Conservation (phyloP, 1,284 basidiomycete genomes). For the Heliocybe sulcata region DNA sequence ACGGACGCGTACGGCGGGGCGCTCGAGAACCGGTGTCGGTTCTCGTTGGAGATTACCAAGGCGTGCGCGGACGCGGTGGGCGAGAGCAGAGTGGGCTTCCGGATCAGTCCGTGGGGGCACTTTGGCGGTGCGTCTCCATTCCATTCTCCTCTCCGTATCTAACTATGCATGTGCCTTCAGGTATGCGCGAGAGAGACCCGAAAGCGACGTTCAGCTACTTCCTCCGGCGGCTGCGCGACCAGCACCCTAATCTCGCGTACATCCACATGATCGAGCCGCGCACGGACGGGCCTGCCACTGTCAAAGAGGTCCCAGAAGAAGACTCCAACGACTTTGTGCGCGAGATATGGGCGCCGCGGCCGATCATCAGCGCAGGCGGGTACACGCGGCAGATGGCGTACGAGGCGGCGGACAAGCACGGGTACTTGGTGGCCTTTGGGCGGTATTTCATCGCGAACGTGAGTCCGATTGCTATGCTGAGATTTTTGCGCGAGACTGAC, state of each 20-base stretch:
- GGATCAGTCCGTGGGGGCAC: constrained; percentile 44
- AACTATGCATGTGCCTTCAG: constrained; percentile 9
- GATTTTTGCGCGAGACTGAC: not conserved
- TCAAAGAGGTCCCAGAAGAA: constrained; percentile 2
- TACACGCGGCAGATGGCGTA: constrained; percentile 9
- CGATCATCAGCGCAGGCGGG: constrained; percentile 26
- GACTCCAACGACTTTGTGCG: constrained; percentile 12
- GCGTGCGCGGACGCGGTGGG: constrained; percentile 30
- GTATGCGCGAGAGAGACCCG: constrained; percentile 29
- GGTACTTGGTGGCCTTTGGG: constrained; percentile 32
- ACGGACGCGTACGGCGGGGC: constrained; percentile 51
- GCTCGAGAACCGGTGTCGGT: constrained; percentile 41
- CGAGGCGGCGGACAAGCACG: constrained; percentile 13
- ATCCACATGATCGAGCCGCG: constrained; percentile 49
- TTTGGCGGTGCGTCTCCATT: constrained; percentile 21
- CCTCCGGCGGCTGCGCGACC: constrained; percentile 19
- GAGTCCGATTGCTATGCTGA: constrained; percentile 13
- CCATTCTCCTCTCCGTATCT: not conserved
- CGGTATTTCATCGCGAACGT: constrained; percentile 31
- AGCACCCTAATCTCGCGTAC: constrained; percentile 46
- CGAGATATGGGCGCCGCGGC: constrained; percentile 11
- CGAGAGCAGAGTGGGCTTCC: constrained; percentile 34
- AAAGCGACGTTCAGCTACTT: constrained; percentile 32
- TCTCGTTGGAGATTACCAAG: constrained; percentile 38
- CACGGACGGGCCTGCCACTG: constrained; percentile 13